These are phyloP conservation scores for Penicillium olsonii DNA, from an alignment of 2,329 filamentous ascomycete genomes.

Conservation along the genomic window DNA sequence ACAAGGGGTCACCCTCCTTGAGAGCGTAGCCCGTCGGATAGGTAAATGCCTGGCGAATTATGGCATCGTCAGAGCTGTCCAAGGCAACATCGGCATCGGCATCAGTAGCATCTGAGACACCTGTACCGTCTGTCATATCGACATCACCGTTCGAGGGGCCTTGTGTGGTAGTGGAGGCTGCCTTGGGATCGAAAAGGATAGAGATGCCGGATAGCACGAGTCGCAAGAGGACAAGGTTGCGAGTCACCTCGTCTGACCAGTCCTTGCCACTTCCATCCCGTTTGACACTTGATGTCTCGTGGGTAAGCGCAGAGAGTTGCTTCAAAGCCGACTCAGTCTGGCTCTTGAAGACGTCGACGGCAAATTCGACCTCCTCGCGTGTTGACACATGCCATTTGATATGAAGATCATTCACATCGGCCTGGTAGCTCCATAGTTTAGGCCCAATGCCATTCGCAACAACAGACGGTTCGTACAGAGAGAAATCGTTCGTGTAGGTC, in stretches of 20 bases:
- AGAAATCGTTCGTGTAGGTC: slow-evolving; percentile 88
- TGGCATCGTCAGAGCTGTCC: slow-evolving; percentile 59
- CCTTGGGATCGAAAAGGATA: slow-evolving; percentile 79
- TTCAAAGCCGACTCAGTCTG: slow-evolving; percentile 76
- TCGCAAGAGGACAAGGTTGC: slow-evolving; percentile 82
- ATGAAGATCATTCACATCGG: slow-evolving; percentile 72
- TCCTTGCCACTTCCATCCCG: slow-evolving; percentile 95
- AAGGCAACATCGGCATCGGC: slow-evolving; percentile 54
- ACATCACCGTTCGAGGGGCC: slow-evolving; percentile 44
- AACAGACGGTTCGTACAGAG: slow-evolving; percentile 79
- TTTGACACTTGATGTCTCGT: slow-evolving; percentile 77
- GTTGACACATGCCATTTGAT: slow-evolving; percentile 90
- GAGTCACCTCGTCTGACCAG: slow-evolving; percentile 95
- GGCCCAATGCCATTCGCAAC: slow-evolving; percentile 71
- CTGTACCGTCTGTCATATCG: slow-evolving; percentile 49
- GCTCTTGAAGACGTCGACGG: slow-evolving; percentile 81
- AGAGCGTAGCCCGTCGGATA: slow-evolving; percentile 89
- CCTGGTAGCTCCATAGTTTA: slow-evolving; percentile 80
- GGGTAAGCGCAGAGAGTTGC: slow-evolving; percentile 76
- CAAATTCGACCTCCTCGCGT: slow-evolving; percentile 79
- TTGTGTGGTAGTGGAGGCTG: slow-evolving; percentile 59
- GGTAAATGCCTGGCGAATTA: slow-evolving; percentile 77
- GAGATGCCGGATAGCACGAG: slow-evolving; percentile 90
- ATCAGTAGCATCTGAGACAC: slow-evolving; percentile 26
- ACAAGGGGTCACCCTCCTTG: slow-evolving; percentile 62